Base-by-base conservation (phyloP, 2,329 filamentous ascomycete species). In the Penicillium sp. region DNA sequence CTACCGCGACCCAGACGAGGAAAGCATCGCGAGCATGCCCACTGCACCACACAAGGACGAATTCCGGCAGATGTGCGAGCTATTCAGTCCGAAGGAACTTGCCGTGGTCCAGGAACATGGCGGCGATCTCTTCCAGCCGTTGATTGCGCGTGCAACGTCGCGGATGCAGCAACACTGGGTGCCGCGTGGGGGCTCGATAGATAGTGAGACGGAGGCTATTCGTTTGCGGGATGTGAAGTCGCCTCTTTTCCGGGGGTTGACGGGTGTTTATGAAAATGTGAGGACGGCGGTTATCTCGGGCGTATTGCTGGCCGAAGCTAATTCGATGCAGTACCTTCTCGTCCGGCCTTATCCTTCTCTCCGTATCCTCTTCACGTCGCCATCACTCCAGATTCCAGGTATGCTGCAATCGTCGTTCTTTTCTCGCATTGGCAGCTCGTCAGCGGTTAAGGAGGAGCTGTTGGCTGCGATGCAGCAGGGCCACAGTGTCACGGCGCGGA, bases 401-500 rank as follows among this genome's bases (percentile, higher is more conserved):
- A 88, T 90, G 52, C 76, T 90, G 0, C 86, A 89, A 68, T 84
- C 83, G 3, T 82, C 80, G 1, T 83, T 79, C 65, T 63, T 79
- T 39, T 73, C 74, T 17, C 75, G 74, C 10, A 78, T 79, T 28
- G 77, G 77, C 17, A 83, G 83, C 55, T 81, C 78, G 39, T 71
- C 75, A 4, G 78, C 82, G 11, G 82, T 86, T 3, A 81, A 83
- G 31, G 78, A 82, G 14, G 83, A 85, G 38, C 76, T 87, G 4
- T 73, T 78, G 17, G 76, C 80, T n/a, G 89, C 90, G 0, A 82
- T 93, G 22, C 82, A 83, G 5, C 84, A 88, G 66, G 89, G 89
- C 0, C 84, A 86, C 47, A 88, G 89, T 49, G 87, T 92, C 5
- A 92, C 90, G 1, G 89, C 89, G 4, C 90, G 90, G 70, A 84